Evolutionary conservation across 1,284 basidiomycete species (phyloP).

Genomic region (Ceratobasidium sp.): DNA sequence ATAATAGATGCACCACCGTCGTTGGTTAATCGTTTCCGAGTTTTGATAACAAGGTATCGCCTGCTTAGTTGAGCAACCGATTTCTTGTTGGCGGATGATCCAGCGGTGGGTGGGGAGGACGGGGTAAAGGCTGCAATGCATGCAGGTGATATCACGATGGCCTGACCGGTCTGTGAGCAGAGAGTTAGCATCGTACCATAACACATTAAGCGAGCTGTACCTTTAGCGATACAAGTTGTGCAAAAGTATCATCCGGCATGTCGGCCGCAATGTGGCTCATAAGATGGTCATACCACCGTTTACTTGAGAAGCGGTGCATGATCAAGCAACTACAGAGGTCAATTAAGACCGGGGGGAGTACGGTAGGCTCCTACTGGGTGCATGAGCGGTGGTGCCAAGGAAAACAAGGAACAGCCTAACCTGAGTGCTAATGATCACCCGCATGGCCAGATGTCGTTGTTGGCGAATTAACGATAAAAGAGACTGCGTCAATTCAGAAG

Average conservation of each 20-base stretch:
- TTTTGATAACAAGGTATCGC: constrained; percentile 40
- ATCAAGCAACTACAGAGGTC: constrained; percentile 71
- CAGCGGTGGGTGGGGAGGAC: constrained; percentile 16
- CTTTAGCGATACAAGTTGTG: constrained; percentile 68
- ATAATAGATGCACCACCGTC: constrained; percentile 42
- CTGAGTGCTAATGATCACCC: constrained; percentile 75
- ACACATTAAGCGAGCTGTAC: constrained; percentile 50
- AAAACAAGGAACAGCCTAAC: constrained; percentile 20
- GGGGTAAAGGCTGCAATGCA: constrained; percentile 38
- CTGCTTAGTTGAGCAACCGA: constrained; percentile 36
- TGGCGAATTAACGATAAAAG: constrained; percentile 68
- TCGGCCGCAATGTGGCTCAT: constrained; percentile 70
- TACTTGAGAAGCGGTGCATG: constrained; percentile 74
- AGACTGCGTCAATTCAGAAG: constrained; percentile 64
- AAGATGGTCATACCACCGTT: constrained; percentile 74
- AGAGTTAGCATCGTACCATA: neutral
- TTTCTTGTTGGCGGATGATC: constrained; percentile 4
- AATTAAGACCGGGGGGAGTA: constrained; percentile 69
- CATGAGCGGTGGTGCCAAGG: neutral
- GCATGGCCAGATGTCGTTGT: constrained; percentile 74
- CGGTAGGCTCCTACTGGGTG: constrained; percentile 66
- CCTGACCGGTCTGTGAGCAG: constrained; percentile 39
- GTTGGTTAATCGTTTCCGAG: constrained; percentile 39
- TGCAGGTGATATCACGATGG: constrained; percentile 40
- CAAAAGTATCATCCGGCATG: constrained; percentile 66